Evolutionary conservation across 2,329 filamentous ascomycete genomes (phyloP).

Genomic region (Neonectria coccinea): DNA sequence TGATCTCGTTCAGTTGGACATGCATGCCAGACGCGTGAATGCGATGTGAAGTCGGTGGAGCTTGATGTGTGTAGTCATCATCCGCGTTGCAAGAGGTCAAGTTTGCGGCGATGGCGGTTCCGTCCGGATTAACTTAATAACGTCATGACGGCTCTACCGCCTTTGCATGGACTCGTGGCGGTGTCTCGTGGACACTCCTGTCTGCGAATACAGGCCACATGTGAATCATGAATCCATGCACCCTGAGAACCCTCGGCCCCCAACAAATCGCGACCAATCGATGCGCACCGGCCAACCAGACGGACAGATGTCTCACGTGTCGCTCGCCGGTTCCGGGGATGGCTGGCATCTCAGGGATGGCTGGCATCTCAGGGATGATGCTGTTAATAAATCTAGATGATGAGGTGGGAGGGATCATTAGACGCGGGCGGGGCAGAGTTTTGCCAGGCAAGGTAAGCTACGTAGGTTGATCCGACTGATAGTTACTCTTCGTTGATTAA

Average conservation of each 20-base stretch:
- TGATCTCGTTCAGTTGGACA: neutral
- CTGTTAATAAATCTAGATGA: slow-evolving; percentile 14
- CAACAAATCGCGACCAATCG: slow-evolving; percentile 34
- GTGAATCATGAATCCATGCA: slow-evolving; percentile 12
- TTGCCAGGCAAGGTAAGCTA: no score
- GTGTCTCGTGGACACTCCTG: neutral
- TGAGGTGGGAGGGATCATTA: neutral
- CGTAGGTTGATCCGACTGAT: neutral
- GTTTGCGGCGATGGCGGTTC: neutral
- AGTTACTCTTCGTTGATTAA: neutral
- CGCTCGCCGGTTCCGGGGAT: neutral
- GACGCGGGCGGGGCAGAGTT: neutral
- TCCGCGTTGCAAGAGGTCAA: neutral
- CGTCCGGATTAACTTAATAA: neutral
- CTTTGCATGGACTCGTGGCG: neutral
- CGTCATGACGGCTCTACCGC: neutral
- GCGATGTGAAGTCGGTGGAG: neutral
- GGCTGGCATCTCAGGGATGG: neutral
- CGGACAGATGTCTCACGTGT: slow-evolving; percentile 8
- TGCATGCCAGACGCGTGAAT: neutral
- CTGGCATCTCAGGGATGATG: neutral
- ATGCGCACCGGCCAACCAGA: slow-evolving; percentile 5
- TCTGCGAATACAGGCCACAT: neutral
- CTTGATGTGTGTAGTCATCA: neutral
- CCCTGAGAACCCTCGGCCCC: slow-evolving; percentile 36